A percentile compares a stretch with the other conserved stretches of the same genome.
Evolutionary conservation across 495 filamentous ascomycete species (phyloP).

Genomic region (Hypoxylon fragiforme): DNA sequence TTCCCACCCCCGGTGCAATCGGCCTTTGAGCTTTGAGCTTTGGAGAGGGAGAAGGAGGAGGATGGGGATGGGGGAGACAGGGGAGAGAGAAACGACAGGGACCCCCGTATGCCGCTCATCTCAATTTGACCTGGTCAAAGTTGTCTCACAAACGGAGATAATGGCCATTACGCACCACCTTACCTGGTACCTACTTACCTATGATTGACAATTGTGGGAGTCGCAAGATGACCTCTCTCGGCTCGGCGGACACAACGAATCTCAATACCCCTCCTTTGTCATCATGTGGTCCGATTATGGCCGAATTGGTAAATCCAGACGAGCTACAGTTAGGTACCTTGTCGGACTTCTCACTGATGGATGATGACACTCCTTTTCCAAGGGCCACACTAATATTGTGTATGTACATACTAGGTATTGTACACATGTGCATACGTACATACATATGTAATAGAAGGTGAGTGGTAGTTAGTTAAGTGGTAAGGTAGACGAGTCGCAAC

Average conservation of each 20-base stretch:
- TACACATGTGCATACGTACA: too few relatives aligned
- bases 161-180: constrained; percentile 36
- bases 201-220: constrained; percentile 12
- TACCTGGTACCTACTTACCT: background rate
- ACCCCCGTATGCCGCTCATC: constrained; percentile 39
- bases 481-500: too few relatives aligned
- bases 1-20: constrained; percentile 23
- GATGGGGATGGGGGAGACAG: too few relatives aligned
- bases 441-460: too few relatives aligned
- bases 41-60: too few relatives aligned
- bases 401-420: background rate
- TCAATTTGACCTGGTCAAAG: constrained; percentile 41
- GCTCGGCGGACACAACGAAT: constrained; percentile 35
- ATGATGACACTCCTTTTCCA: constrained; percentile 3
- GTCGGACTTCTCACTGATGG: constrained; percentile 6
- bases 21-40: constrained; percentile 23
- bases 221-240: constrained; percentile 36
- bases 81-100: constrained; percentile 30
- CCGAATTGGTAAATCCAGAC: constrained; percentile 29
- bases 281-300: constrained; percentile 35
- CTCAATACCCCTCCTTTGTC: constrained; percentile 34
- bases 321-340: constrained; percentile 32
- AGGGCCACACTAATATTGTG: background rate
- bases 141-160: constrained; percentile 43
- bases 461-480: too few relatives aligned